Evolutionary conservation across 2,329 filamentous ascomycete genomes (phyloP).

Genomic region (Balansia obtecta): DNA sequence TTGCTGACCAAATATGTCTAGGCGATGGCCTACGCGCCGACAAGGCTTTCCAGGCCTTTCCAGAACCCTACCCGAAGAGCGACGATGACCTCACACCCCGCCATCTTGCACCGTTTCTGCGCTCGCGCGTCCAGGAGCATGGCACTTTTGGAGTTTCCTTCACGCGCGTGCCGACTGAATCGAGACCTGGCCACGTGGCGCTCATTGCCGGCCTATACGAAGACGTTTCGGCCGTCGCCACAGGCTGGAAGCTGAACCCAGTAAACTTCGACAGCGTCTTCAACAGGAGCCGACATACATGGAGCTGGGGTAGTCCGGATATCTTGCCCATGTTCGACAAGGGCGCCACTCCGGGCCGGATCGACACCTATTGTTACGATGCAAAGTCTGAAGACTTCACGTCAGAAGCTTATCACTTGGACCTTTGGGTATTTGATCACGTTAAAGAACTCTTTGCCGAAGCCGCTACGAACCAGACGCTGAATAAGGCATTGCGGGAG

Average conservation of each 20-base stretch:
- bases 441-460: slow-evolving; percentile 78
- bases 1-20: slow-evolving; percentile 15
- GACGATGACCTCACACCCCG: slow-evolving; percentile 57
- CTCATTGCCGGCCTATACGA: slow-evolving; percentile 95
- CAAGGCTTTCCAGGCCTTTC: slow-evolving; percentile 91
- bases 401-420: slow-evolving; percentile 65
- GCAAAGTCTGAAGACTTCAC: slow-evolving; percentile 86
- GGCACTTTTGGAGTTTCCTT: slow-evolving; percentile 97
- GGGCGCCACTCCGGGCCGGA: slow-evolving; percentile 75
- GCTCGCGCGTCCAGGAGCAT: slow-evolving; percentile 74
- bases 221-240: slow-evolving; percentile 93
- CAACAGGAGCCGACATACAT: slow-evolving; percentile 91
- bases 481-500: slow-evolving; percentile 60
- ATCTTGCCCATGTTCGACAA: slow-evolving; percentile 95
- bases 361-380: slow-evolving; percentile 77
- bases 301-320: slow-evolving; percentile 98
- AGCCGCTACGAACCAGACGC: slow-evolving; percentile 63
- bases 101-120: slow-evolving; percentile 80
- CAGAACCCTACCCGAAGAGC: slow-evolving; percentile 64
- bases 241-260: slow-evolving; percentile 96
- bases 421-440: slow-evolving; percentile 91
- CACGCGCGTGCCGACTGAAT: slow-evolving; percentile 93
- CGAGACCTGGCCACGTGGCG: slow-evolving; percentile 88
- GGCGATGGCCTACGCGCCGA: slow-evolving; percentile 91
- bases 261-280: slow-evolving; percentile 99